Evolutionary conservation across 441 rosid genomes (phyloP).

Genomic region (Mallotus repandus): DNA sequence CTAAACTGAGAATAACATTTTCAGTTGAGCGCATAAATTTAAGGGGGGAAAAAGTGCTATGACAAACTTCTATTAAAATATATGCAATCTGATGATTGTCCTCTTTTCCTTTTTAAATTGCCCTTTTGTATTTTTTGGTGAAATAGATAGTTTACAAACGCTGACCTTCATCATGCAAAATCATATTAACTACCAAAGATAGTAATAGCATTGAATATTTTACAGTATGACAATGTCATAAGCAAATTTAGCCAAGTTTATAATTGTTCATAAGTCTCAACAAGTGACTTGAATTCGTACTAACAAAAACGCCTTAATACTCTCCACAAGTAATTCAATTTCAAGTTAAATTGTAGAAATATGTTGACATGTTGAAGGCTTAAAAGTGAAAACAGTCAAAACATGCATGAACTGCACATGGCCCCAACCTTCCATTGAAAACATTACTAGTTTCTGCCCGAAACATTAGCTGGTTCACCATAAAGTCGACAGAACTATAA

Average conservation of each 20-base stretch:
- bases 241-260: background rate
- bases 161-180: background rate
- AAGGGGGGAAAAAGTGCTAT: background rate
- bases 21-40: background rate
- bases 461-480: background rate
- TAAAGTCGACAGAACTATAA: background rate
- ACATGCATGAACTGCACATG: background rate
- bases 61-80: background rate
- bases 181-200: background rate
- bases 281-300: background rate
- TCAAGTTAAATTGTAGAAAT: background rate
- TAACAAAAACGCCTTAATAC: background rate
- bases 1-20: conserved; percentile 14
- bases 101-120: background rate
- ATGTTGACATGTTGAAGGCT: background rate
- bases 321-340: background rate
- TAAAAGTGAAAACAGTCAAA: background rate
- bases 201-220: background rate
- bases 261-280: background rate
- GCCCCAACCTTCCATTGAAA: background rate
- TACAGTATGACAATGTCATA: background rate
- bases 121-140: background rate
- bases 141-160: background rate
- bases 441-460: background rate
- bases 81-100: background rate